Percentiles rank a stretch among this genome's conserved stretches.
Evolutionary conservation across 1,284 basidiomycete genomes (phyloP).

Genomic region (Fistulina hepatica): DNA sequence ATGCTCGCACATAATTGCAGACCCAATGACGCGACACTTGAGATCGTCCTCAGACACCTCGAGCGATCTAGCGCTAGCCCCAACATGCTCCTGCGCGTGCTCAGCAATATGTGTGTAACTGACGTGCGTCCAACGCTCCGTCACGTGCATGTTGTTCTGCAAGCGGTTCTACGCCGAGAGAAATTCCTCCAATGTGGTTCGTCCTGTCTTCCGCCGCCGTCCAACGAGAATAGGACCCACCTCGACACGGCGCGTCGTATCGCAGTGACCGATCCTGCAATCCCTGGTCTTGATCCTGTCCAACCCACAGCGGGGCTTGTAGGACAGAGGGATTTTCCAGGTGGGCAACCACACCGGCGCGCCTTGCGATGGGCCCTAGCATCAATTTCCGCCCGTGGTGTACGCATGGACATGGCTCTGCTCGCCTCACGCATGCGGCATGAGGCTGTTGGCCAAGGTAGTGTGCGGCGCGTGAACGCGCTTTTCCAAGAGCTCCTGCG

Average conservation of each 20-base stretch:
- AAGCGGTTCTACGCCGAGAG: constrained; percentile 36
- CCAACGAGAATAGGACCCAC: too few species aligned
- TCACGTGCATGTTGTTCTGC: constrained; percentile 41
- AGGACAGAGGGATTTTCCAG: too few species aligned
- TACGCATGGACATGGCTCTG: constrained; percentile 45
- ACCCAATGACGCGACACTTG: constrained; percentile 41
- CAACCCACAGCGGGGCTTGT: too few species aligned
- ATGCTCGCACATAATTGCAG: constrained; percentile 40
- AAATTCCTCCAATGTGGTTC: too few species aligned
- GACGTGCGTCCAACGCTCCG: constrained; percentile 32
- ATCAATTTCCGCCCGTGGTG: constrained; percentile 33
- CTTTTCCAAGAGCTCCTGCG: constrained; percentile 46
- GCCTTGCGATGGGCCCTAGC: too few species aligned
- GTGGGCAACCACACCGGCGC: too few species aligned
- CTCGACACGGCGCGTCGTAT: too few species aligned
- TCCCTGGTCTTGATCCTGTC: too few species aligned
- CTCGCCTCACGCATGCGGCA: constrained; percentile 51
- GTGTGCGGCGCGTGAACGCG: constrained; percentile 38
- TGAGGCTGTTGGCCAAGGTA: constrained; percentile 40
- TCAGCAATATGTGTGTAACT: too few species aligned
- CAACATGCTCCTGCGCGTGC: too few species aligned
- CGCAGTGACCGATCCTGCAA: too few species aligned
- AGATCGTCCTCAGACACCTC: constrained; percentile 41
- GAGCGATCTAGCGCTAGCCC: constrained; percentile 33
- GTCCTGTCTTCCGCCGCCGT: too few species aligned